A percentile compares a stretch with the other conserved stretches of the same genome.
phyloP scores from a whole-genome alignment of 495 filamentous ascomycete species.

The Achaetomiella virescens region DNA sequence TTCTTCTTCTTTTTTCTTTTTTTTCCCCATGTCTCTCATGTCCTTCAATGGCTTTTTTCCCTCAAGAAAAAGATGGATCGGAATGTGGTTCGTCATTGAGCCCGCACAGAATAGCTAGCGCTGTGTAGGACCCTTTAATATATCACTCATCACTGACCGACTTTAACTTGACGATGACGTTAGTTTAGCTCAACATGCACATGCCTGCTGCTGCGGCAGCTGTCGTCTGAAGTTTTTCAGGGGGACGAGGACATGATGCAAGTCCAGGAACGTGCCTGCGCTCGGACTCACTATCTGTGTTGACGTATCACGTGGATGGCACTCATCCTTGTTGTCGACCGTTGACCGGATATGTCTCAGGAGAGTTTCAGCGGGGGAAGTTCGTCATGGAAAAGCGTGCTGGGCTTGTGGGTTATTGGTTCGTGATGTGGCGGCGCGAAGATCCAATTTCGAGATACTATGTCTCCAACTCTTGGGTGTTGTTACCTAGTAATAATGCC shows the following conservation, averaged over 20 bases:
- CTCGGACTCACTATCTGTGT: not conserved
- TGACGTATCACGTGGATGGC: slow-evolving; percentile 7
- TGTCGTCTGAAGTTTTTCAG: not conserved
- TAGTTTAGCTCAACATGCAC: not conserved
- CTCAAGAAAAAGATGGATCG: not conserved
- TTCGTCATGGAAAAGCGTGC: not conserved
- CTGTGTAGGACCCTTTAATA: slow-evolving; percentile 5
- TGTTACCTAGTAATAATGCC: too few species aligned
- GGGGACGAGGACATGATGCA: not conserved
- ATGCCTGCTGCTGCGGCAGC: not conserved
- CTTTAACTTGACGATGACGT: not conserved
- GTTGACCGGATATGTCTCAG: slow-evolving; percentile 13
- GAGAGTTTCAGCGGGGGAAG: slow-evolving; percentile 10
- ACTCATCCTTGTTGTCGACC: not conserved
- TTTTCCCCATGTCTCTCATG: not conserved
- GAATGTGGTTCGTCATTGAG: not conserved
- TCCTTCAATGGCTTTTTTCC: not conserved
- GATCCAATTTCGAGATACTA: slow-evolving; percentile 16
- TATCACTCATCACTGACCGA: not conserved
- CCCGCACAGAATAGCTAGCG: not conserved
- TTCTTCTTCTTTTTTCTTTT: too few species aligned
- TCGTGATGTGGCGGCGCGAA: slow-evolving; percentile 1
- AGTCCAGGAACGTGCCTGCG: not conserved
- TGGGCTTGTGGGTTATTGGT: not conserved
- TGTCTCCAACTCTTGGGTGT: too few species aligned